A percentile compares a stretch with the other conserved stretches of the same genome.
Evolutionary conservation across 225 moss, liverwort and hornwort genomes (phyloP).

Genomic region (Neckera pumila): DNA sequence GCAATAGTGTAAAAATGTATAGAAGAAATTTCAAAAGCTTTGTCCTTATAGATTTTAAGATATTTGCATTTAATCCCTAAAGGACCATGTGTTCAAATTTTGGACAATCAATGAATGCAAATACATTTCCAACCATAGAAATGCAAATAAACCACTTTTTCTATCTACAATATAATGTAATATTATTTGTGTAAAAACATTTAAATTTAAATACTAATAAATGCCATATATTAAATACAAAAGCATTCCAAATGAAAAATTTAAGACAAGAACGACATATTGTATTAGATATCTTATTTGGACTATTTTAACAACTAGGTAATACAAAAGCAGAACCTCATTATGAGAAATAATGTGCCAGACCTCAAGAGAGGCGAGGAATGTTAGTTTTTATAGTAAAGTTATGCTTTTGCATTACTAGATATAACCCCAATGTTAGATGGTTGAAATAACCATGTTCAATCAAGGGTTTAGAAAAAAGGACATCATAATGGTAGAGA

Average conservation of each 20-base stretch:
- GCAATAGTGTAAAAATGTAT: too few species aligned
- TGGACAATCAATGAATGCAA: too few species aligned
- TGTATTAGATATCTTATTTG: not conserved
- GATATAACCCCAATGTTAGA: not conserved
- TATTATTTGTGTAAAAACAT: not conserved
- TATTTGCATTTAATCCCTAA: too few species aligned
- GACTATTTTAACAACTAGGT: rapidly evolving
- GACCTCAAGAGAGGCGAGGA: not conserved
- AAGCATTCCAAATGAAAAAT: not conserved
- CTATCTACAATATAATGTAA: not conserved
- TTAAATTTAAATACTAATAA: not conserved
- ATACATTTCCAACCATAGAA: too few species aligned
- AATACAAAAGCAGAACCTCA: not conserved
- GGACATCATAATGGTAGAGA: too few species aligned
- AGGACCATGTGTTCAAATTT: too few species aligned
- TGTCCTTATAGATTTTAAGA: too few species aligned
- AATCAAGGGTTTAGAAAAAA: too few species aligned
- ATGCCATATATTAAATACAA: not conserved
- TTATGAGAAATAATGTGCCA: not conserved
- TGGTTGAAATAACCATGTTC: too few species aligned
- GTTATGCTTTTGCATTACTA: not conserved
- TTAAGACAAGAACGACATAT: not conserved
- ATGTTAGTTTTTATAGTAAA: not conserved
- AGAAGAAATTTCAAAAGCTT: too few species aligned
- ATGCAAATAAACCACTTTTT: not conserved